Conservation (phyloP, 345 rosid genomes). For the Passiflora organensis region DNA sequence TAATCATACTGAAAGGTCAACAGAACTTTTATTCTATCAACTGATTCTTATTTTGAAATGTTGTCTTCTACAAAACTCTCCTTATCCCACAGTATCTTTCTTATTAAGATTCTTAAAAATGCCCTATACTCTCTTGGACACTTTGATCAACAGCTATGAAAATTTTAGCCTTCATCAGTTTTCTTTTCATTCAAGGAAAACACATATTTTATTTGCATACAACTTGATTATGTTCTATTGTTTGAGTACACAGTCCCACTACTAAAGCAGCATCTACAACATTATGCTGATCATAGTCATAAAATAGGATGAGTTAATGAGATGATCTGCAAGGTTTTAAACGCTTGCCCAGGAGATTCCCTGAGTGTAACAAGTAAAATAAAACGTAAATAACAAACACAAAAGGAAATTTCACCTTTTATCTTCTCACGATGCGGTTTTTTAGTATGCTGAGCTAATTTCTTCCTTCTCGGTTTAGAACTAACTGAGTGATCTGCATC, state of each 20-base stretch:
- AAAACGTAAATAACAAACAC: background rate
- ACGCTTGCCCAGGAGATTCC: too few relatives aligned
- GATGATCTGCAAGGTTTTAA: background rate
- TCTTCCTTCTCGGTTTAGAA: slow-evolving; percentile 20
- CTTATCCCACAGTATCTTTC: too few relatives aligned
- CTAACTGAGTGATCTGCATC: slow-evolving; percentile 17
- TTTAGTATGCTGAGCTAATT: slow-evolving; percentile 24
- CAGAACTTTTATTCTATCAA: background rate
- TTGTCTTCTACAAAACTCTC: background rate
- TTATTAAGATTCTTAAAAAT: too few relatives aligned
- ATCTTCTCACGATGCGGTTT: slow-evolving; percentile 31
- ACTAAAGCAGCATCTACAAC: background rate
- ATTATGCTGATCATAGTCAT: background rate
- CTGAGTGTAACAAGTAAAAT: background rate
- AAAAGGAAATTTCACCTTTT: slow-evolving; percentile 35
- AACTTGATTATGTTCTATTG: too few relatives aligned
- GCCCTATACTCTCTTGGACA: too few relatives aligned
- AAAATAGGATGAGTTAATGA: background rate
- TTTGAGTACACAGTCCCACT: background rate
- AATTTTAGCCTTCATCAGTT: too few relatives aligned
- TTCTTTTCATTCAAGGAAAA: too few relatives aligned
- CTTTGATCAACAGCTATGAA: too few relatives aligned
- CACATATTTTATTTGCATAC: too few relatives aligned
- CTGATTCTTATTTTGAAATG: background rate
- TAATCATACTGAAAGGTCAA: background rate